Base-by-base conservation (phyloP, 192 early-diverging fungal genomes). In the Rhizophagus sp. region DNA sequence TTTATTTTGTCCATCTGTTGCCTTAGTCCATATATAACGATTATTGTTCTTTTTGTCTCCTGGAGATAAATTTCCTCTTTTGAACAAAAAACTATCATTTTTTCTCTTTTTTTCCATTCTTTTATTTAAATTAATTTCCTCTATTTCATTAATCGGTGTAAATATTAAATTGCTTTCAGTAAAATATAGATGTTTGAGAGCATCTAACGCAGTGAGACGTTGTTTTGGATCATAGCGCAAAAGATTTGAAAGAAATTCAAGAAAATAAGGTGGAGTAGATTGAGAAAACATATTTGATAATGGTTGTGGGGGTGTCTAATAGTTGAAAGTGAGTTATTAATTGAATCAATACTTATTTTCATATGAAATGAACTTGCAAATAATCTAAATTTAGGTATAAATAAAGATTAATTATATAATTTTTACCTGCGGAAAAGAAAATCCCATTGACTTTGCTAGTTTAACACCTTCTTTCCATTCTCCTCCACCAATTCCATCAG, bases 381-480 rank as follows among this genome's bases (percentile, higher is more conserved):
- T 7, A 57, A 0, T 57, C 1, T 47, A 47, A 41, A 41, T 41
- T 41, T 41, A 36, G 3, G 34, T 36, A 36, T 36, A 41, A 41
- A 41, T 41, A 41, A 5, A 41, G 39, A 41, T 41, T 9, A 7
- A 41, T 41, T 8, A 41, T 30, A 22, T 66, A 25, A 7, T 17
- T 27, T 81, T 75, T 85, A 89, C 89, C 69, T 57, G 52, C 36
- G 88, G 85, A 83, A 94, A 94, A 25, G 85, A 81, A 74, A 95
- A 89, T n/a, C 94, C 92, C 36, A 93, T 84, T 22, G 92, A 89
- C 27, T 84, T 76, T 6, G 94, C 92, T 63, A 93, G 82, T 66
- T 94, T 90, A 0, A 90, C 83, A 17, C 94, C 94, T 76, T 94
- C 92, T 77, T 89, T 90, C 94, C 94, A 95, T 79, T 90, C 88